Conservation (phyloP, 2,329 filamentous ascomycete genomes). For the Davidsoniella virescens region DNA sequence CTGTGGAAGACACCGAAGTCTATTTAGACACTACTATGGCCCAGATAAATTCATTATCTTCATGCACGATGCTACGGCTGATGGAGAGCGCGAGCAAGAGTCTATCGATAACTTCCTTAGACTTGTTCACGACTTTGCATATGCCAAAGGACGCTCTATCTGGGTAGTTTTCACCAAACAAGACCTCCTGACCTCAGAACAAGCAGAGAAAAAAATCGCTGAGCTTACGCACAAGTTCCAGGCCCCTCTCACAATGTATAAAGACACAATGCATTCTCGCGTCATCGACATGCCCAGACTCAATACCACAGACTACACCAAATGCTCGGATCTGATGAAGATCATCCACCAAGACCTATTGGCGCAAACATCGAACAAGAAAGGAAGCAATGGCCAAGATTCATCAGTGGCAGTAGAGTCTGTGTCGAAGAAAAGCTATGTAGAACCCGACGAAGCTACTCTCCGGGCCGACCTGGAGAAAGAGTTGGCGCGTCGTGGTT, state of each 20-base stretch:
- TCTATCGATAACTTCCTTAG: background rate
- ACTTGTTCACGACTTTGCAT: background rate
- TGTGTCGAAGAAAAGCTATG: too few species aligned
- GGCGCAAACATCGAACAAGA: too few species aligned
- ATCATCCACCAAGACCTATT: too few species aligned
- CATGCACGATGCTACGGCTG: background rate
- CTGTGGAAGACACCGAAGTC: background rate
- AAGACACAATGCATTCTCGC: background rate
- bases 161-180: conserved; percentile 5
- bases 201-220: background rate
- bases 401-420: too few species aligned
- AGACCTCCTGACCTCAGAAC: background rate
- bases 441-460: too few species aligned
- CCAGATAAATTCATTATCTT: conserved; percentile 1
- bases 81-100: background rate
- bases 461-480: too few species aligned
- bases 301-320: background rate
- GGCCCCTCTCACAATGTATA: background rate
- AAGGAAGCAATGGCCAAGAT: too few species aligned
- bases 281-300: background rate
- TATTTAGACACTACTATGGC: background rate
- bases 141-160: background rate
- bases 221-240: background rate
- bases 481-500: background rate
- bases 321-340: too few species aligned